phyloP scores from a whole-genome alignment of 2,329 filamentous ascomycete species.

The Pyricularia sp. region DNA sequence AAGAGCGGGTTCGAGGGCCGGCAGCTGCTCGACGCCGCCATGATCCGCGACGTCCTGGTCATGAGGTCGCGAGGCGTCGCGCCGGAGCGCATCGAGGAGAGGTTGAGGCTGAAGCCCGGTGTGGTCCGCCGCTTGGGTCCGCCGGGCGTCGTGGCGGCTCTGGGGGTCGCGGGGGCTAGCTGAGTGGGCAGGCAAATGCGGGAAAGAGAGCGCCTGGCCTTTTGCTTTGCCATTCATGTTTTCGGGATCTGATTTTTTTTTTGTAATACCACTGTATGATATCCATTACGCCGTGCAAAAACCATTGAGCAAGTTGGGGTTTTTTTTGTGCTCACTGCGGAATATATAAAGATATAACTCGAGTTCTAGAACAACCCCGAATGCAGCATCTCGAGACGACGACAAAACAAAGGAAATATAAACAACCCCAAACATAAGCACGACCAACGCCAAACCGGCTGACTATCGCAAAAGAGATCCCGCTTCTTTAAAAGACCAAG shows the following conservation, averaged over 20 bases:
- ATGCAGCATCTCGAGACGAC: neutral
- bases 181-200: neutral
- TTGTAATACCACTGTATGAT: neutral
- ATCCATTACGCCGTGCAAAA: neutral
- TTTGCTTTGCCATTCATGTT: neutral
- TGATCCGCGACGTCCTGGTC: conserved; percentile 31
- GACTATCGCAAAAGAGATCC: neutral
- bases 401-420: neutral
- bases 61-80: conserved; percentile 27
- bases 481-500: neutral
- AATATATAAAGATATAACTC: neutral
- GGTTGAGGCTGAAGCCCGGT: conserved; percentile 30
- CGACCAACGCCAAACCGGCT: neutral
- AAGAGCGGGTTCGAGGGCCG: conserved; percentile 18
- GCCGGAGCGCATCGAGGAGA: conserved; percentile 29
- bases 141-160: conserved; percentile 23
- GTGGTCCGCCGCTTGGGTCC: conserved; percentile 31
- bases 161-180: conserved; percentile 19
- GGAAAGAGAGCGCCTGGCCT: neutral
- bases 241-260: neutral
- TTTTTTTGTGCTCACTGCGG: neutral
- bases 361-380: neutral
- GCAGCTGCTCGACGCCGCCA: conserved; percentile 34
- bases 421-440: neutral
- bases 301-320: neutral